These are phyloP conservation scores for Triticum aestivum DNA, from an alignment of 176 grass and related monocot genomes.

Conservation along the genomic window IWGSC_CS_RefSeq_v2.1 NC_057806.1:546785869-546786368, in stretches of 20 bases:
- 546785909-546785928: not conserved
- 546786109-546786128: not conserved
- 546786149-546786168: slow-evolving; percentile 35
- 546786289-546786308: not conserved
- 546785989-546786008: not conserved
- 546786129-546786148: not conserved
- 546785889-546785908: too few species aligned
- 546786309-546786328: not conserved
- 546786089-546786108: not conserved
- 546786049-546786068: not conserved
- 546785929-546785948: not conserved
- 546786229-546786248: slow-evolving; percentile 2
- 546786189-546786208: not conserved
- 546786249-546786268: slow-evolving; percentile 5
- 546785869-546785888: too few species aligned
- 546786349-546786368: slow-evolving; percentile 21
- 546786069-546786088: not conserved
- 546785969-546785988: slow-evolving; percentile 7
- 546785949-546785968: not conserved
- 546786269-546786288: not conserved
- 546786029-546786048: slow-evolving; percentile 28
- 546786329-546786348: slow-evolving; percentile 26
- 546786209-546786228: not conserved
- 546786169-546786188: not conserved
- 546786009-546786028: not conserved